phyloP scores from a whole-genome alignment of 164 flowering plant genomes.

The Nelumbo lutea region DNA sequence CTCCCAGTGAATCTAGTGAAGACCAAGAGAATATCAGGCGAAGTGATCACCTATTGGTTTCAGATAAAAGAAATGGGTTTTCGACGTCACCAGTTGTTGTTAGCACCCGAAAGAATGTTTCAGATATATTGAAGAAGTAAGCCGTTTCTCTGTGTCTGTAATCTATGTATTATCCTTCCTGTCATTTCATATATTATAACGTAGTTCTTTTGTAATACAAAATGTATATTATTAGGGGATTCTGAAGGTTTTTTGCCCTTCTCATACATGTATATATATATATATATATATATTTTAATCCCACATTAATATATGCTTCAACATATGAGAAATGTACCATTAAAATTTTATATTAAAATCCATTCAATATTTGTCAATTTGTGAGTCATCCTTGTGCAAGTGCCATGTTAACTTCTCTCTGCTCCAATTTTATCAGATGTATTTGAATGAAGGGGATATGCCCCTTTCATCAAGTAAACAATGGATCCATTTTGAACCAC shows the following conservation, averaged over 20 bases:
- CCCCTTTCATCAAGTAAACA: too few species aligned
- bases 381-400: not conserved
- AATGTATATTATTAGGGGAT: not conserved
- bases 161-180: not conserved
- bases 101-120: constrained; percentile 18
- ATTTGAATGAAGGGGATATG: too few species aligned
- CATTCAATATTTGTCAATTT: too few species aligned
- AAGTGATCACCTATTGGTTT: constrained; percentile 15
- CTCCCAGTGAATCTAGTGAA: constrained; percentile 19
- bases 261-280: not conserved
- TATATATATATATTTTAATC: not conserved
- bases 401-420: not conserved
- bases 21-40: constrained; percentile 14
- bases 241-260: not conserved
- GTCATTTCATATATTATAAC: not conserved
- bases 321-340: too few species aligned
- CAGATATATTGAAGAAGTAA: constrained; percentile 18
- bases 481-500: too few species aligned
- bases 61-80: constrained; percentile 22
- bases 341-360: too few species aligned
- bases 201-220: not conserved
- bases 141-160: not conserved
- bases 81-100: constrained; percentile 20
- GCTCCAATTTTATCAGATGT: too few species aligned
- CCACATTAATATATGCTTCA: too few species aligned